Percentiles rank a stretch among this genome's conserved stretches.
Evolutionary conservation across 371 early-diverging fungal genomes (phyloP).

Genomic region (Funneliformis caledonium): DNA sequence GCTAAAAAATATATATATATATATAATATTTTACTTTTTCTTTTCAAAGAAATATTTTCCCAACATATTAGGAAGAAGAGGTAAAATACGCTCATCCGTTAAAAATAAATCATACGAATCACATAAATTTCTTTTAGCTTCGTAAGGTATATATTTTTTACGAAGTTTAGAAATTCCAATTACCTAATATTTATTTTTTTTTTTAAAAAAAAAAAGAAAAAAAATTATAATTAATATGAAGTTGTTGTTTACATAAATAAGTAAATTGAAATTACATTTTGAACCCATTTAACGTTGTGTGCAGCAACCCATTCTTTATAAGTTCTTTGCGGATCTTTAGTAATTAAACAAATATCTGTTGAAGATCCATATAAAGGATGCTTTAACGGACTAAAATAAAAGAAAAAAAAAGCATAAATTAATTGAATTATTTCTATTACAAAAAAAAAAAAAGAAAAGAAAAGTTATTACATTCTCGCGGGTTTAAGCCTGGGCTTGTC

Average conservation of each 20-base stretch:
- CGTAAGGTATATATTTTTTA: conserved; percentile 73
- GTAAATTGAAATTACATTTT: conserved; percentile 43
- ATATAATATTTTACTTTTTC: conserved; percentile 69
- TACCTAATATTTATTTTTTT: conserved; percentile 53
- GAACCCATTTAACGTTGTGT: conserved; percentile 63
- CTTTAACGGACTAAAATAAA: conserved; percentile 53
- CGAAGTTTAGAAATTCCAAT: conserved; percentile 81
- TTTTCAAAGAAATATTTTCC: conserved; percentile 87
- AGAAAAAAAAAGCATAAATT: background rate
- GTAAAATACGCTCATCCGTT: conserved; percentile 80
- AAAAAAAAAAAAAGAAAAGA: background rate
- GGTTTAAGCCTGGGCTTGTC: conserved; percentile 60
- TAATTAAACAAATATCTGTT: conserved; percentile 80
- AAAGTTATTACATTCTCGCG: conserved; percentile 56
- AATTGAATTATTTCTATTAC: background rate
- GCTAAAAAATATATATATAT: background rate
- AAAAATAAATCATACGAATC: conserved; percentile 82
- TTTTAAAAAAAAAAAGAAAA: conserved; percentile 15
- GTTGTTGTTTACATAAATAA: conserved; percentile 32
- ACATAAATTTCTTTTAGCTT: conserved; percentile 76
- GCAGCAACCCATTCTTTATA: conserved; percentile 70
- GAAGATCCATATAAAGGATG: conserved; percentile 56
- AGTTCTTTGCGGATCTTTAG: conserved; percentile 81
- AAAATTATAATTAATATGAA: background rate
- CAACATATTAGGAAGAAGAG: conserved; percentile 76